Base-by-base conservation (phyloP, 2,329 filamentous ascomycete genomes). In the Fusarium sp. region DNA sequence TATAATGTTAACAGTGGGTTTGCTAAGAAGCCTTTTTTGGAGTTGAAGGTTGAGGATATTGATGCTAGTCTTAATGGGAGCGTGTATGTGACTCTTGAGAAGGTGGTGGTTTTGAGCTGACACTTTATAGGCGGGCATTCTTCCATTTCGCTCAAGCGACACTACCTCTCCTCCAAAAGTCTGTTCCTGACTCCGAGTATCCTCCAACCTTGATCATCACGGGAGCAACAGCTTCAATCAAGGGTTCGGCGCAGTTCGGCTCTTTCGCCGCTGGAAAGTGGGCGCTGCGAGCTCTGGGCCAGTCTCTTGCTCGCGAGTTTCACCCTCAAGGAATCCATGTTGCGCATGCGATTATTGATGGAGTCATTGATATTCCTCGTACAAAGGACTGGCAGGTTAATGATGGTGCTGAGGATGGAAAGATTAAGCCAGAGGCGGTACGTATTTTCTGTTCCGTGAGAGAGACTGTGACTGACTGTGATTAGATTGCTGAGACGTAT, bases 191-290 rank as follows among this genome's bases (percentile, higher is more conserved):
- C 50, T 82, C 88, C 0, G 85, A 77, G 2, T 83, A 94, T 78
- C 93, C 94, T 6, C 94, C 94, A 0, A 92, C 93, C 0, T 85
- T 98, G 22, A 92, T 98, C 78, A 93, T 97, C 82, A 97, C 95
- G 0, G 95, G 95, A 35, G 94, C 95, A 0, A 97, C 95, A 0
- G 95, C 94, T 0, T 94, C 92, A 0, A 76, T 96, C 20, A 93
- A 92, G 77, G 93, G 93, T 5, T 92, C 90, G 13, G 91, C 93
- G 1, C 84, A 86, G 14, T 93, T 94, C 81, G 85, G 90, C 1
- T 84, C 89, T 9, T 97, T 98, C 79, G 92, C 94, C 0, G 89
- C 91, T 3, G 93, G 92, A 31, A 97, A 97, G 81, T 97, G 94
- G 80, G 94, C 93, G 5, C 84, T 93, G 76, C 88, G 95, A 35